Evolutionary conservation across 108 stramenopile species (phyloP).

Genomic region (Parietichytrium sp.): DNA sequence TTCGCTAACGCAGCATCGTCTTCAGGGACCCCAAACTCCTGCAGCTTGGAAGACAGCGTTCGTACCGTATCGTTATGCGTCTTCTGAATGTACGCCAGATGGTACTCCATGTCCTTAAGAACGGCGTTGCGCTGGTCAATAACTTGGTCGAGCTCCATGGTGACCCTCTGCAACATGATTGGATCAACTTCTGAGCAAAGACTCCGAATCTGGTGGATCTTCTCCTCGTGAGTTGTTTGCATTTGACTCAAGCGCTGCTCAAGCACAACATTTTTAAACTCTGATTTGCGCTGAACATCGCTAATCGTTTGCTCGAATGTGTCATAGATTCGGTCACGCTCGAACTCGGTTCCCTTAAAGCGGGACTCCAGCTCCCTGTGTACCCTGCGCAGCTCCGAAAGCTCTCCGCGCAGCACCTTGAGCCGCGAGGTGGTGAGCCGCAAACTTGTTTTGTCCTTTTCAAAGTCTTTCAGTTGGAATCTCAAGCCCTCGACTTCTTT

Average conservation of each 20-base stretch:
- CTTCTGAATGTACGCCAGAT: constrained; percentile 54
- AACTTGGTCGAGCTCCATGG: constrained; percentile 46
- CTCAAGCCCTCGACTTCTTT: constrained; percentile 61
- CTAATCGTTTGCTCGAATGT: constrained; percentile 56
- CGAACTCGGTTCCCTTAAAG: constrained; percentile 44
- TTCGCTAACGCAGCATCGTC: constrained; percentile 53
- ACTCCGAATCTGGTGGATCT: constrained; percentile 46
- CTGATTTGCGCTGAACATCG: constrained; percentile 53
- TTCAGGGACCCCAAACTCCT: constrained; percentile 53
- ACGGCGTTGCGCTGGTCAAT: constrained; percentile 44
- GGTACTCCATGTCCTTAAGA: constrained; percentile 52
- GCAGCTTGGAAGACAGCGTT: constrained; percentile 52
- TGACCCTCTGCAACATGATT: constrained; percentile 43
- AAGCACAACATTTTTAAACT: constrained; percentile 52
- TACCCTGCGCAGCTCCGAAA: constrained; percentile 15
- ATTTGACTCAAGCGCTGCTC: constrained; percentile 53
- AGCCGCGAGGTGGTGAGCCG: constrained; percentile 58
- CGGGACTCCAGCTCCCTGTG: constrained; percentile 47
- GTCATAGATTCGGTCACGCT: constrained; percentile 61
- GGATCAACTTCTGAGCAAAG: constrained; percentile 55
- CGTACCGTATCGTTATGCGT: constrained; percentile 63
- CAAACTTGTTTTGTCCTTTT: constrained; percentile 61
- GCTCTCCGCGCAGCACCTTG: constrained; percentile 45
- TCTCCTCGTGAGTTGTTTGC: constrained; percentile 49
- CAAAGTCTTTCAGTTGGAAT: constrained; percentile 54